phyloP scores from a whole-genome alignment of 2,329 filamentous ascomycete species.

The Hysterium pulicare region DNA sequence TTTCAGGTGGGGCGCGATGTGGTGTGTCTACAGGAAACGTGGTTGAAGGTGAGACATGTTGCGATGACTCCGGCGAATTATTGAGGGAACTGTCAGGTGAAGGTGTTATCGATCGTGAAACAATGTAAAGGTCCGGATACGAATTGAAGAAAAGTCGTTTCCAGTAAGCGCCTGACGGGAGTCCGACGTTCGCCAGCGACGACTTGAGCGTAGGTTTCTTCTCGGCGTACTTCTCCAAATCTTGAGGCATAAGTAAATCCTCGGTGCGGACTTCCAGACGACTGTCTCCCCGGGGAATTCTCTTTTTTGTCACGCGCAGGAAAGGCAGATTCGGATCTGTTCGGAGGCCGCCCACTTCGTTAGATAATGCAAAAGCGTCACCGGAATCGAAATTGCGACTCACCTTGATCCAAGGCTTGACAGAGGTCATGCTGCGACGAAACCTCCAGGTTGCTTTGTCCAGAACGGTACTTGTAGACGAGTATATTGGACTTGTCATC shows the following conservation, averaged over 20 bases:
- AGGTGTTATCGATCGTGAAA: conserved; percentile 39
- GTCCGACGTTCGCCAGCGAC: conserved; percentile 46
- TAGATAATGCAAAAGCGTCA: conserved; percentile 12
- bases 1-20: no score
- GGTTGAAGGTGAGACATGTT: conserved; percentile 33
- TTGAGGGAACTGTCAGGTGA: conserved; percentile 36
- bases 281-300: conserved; percentile 45
- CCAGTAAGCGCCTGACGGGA: conserved; percentile 45
- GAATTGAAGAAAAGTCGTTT: conserved; percentile 45
- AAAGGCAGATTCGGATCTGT: conserved; percentile 36
- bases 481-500: conserved; percentile 42
- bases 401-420: conserved; percentile 35
- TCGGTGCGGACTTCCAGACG: conserved; percentile 46
- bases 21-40: conserved; percentile 27
- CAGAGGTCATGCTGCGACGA: conserved; percentile 46
- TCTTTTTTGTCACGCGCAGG: conserved; percentile 46
- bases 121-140: conserved; percentile 49
- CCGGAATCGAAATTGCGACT: conserved; percentile 14
- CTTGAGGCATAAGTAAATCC: conserved; percentile 39
- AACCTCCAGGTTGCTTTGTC: conserved; percentile 35
- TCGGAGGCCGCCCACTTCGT: conserved; percentile 13
- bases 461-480: conserved; percentile 45
- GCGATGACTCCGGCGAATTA: conserved; percentile 35
- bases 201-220: conserved; percentile 46
- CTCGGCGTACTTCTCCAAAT: conserved; percentile 31